Conservation (phyloP, 768 basidiomycete genomes). For the Chalciporus sphaerocephalus region DNA sequence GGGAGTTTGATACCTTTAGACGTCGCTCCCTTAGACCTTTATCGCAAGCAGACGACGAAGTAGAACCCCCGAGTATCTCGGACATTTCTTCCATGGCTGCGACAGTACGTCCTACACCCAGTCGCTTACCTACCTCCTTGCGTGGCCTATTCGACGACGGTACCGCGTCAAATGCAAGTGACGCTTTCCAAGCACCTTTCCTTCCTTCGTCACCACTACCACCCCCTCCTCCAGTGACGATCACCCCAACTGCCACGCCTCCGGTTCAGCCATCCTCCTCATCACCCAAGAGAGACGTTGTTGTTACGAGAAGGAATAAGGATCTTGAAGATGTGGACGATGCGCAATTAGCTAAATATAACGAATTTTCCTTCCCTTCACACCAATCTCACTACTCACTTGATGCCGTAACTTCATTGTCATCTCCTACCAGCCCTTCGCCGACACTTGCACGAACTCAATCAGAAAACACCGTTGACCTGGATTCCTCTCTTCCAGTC, state of each 20-base stretch:
- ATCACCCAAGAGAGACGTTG: slow-evolving; percentile 35
- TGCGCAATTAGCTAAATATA: slow-evolving; percentile 41
- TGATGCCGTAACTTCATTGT: slow-evolving; percentile 39
- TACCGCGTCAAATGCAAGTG: slow-evolving; percentile 33
- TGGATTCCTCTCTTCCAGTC: slow-evolving; percentile 12
- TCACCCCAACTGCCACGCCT: slow-evolving; percentile 27
- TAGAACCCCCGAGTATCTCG: slow-evolving; percentile 11
- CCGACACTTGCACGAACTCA: slow-evolving; percentile 32
- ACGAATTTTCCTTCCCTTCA: slow-evolving; percentile 51
- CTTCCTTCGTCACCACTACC: slow-evolving; percentile 40
- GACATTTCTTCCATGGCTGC: slow-evolving; percentile 26
- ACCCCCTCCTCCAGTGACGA: slow-evolving; percentile 23
- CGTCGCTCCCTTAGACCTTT: slow-evolving; percentile 33
- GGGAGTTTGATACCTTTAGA: slow-evolving; percentile 77
- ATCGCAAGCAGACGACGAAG: slow-evolving; percentile 23
- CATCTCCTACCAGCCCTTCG: slow-evolving; percentile 28
- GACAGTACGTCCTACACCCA: slow-evolving; percentile 50
- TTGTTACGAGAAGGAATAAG: slow-evolving; percentile 29
- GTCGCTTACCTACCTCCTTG: slow-evolving; percentile 69
- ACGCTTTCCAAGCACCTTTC: slow-evolving; percentile 40
- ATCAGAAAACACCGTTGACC: slow-evolving; percentile 30
- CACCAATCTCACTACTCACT: slow-evolving; percentile 58
- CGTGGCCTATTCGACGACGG: slow-evolving; percentile 74
- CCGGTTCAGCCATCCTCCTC: slow-evolving; percentile 27
- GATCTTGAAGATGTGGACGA: slow-evolving; percentile 37